Conservation (phyloP, 768 basidiomycete species). For the Ramaria rubella region DNA sequence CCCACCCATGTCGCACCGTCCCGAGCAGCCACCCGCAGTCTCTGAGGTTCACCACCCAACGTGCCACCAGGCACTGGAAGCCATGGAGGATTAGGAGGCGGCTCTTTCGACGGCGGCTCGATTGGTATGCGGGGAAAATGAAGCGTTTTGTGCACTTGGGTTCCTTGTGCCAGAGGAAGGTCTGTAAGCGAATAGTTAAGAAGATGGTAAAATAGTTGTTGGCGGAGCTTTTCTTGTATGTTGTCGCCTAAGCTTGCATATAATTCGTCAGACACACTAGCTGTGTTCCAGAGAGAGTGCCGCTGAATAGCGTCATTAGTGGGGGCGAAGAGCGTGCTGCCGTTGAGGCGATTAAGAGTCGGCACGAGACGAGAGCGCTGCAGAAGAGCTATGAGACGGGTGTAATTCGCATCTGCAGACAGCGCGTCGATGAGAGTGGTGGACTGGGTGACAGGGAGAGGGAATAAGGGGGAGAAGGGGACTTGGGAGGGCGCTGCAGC, state of each 20-base stretch:
- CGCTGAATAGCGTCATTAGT: constrained; percentile 80
- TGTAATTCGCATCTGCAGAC: constrained; percentile 66
- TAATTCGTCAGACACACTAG: constrained; percentile 21
- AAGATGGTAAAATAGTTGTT: constrained; percentile 91
- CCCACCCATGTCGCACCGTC: constrained; percentile 52
- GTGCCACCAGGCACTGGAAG: constrained; percentile 77
- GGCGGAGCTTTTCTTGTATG: constrained; percentile 73
- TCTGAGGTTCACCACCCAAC: constrained; percentile 76
- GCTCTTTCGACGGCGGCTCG: constrained; percentile 58
- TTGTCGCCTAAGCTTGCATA: constrained; percentile 58
- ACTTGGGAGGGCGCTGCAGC: background rate
- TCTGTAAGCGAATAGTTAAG: constrained; percentile 68
- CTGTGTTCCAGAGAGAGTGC: constrained; percentile 15
- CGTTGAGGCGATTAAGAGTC: constrained; percentile 80
- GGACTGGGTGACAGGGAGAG: constrained; percentile 27
- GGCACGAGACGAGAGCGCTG: constrained; percentile 86
- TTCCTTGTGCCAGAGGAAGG: constrained; percentile 35
- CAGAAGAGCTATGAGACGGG: constrained; percentile 65
- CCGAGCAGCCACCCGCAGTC: constrained; percentile 55
- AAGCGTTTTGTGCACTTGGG: constrained; percentile 49
- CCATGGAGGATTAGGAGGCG: constrained; percentile 79
- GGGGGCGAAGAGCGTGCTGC: constrained; percentile 86
- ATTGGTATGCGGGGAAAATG: constrained; percentile 58
- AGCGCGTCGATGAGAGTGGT: constrained; percentile 76
- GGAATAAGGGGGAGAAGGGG: constrained; percentile 9